phyloP scores from a whole-genome alignment of 2,329 filamentous ascomycete genomes.

The Fusarium torulosum region DNA sequence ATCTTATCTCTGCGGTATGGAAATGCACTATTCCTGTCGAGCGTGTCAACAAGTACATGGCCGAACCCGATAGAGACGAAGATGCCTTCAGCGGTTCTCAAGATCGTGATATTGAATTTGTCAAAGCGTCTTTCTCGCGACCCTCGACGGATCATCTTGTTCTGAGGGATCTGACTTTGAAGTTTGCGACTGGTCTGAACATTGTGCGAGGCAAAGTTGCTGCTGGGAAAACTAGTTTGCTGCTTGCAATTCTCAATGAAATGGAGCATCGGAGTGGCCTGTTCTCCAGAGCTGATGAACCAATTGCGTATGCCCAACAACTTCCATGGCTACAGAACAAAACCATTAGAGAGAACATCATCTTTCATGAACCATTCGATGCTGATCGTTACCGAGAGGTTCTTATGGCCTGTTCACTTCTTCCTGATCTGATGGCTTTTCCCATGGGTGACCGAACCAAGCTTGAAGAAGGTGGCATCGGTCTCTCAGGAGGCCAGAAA shows the following conservation, averaged over 20 bases:
- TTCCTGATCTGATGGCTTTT: constrained; percentile 68
- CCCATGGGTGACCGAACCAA: constrained; percentile 68
- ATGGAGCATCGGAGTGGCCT: constrained; percentile 73
- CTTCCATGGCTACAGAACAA: constrained; percentile 75
- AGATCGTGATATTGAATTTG: constrained; percentile 63
- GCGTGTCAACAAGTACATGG: constrained; percentile 88
- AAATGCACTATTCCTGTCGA: constrained; percentile 87
- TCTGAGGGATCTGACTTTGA: constrained; percentile 60
- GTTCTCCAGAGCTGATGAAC: constrained; percentile 61
- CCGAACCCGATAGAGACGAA: constrained; percentile 80
- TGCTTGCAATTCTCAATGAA: constrained; percentile 71
- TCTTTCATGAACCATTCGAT: constrained; percentile 71
- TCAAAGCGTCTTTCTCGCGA: constrained; percentile 81
- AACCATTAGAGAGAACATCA: constrained; percentile 73
- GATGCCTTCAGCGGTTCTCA: constrained; percentile 53
- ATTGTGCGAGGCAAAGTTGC: constrained; percentile 71
- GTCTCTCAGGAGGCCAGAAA: constrained; percentile 73
- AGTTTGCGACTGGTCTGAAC: constrained; percentile 64
- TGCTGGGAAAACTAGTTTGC: constrained; percentile 70
- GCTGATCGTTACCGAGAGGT: constrained; percentile 68
- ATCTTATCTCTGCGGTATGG: constrained; percentile 79
- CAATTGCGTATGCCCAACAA: constrained; percentile 69
- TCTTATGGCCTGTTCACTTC: constrained; percentile 70
- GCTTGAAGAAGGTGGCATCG: constrained; percentile 73
- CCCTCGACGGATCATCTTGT: constrained; percentile 72